Evolutionary conservation across 2,329 filamentous ascomycete genomes (phyloP), one percentile per base, ranked within the genome.

Genomic region (Colletotrichum sp.): DNA sequence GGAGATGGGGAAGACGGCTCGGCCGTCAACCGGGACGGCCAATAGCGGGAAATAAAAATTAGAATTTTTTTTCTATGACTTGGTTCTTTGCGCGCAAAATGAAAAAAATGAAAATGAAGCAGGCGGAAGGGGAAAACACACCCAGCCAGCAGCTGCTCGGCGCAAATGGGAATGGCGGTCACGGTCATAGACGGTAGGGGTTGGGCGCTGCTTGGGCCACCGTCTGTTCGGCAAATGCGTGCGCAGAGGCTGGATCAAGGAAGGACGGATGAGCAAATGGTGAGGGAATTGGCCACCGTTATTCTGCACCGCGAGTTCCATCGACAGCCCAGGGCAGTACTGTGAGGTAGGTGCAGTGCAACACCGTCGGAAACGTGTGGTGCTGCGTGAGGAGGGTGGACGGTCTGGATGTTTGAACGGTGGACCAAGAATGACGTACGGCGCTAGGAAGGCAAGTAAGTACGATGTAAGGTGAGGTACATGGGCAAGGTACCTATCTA

Each of bases 211-310:
- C 70, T 64, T 43, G 64, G 70, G 64, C 70, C 58, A 73, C n/a
- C 55, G 64, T 52, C 73, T 58, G 62, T 75, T 36, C 73, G 64
- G 70, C 62, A 58, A 60, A 58, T 68, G n/a, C 39, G 69, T 70
- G 56, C 30, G 52, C 39, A 70, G 56, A 62, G 66, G 64, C 28
- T 67, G 56, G 28, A 25, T 52, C 18, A 18, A 32, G 15, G 15
- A 34, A 13, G 90, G 89, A 88, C n/a, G 86, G 90, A 60, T 91
- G 87, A 5, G 90, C 91, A 2, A 90, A 91, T 18, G 90, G 90
- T 6, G 89, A 91, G 75, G 91, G 90, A 58, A 91, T 87, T 3
- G 87, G 86, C 12, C 27, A 25, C 32, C 34, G 32, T 60, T 69
- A 22, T 22, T 22, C 58, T 15, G 58, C 12, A 34, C 27, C 25